A percentile compares a stretch with the other conserved stretches of the same genome.
Evolutionary conservation across 495 filamentous ascomycete species (phyloP).

Genomic region (Penicillium manginii): DNA sequence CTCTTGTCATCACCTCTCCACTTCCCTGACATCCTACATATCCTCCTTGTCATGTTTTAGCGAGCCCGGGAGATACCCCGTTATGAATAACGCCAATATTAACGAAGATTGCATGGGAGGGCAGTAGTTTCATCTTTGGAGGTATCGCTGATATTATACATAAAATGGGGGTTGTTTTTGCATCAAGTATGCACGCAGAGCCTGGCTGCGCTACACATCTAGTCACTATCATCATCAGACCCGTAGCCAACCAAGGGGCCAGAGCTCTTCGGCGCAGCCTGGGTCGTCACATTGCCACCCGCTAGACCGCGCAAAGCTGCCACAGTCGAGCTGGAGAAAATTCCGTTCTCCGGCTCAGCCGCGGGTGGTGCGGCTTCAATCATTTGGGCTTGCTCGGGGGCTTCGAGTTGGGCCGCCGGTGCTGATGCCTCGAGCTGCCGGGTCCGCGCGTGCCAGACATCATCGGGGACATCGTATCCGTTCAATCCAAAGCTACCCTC

Average conservation of each 20-base stretch:
- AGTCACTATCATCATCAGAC: conserved; percentile 82
- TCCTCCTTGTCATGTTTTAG: conserved; percentile 33
- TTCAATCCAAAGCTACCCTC: conserved; percentile 87
- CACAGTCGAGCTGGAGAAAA: conserved; percentile 80
- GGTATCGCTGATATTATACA: conserved; percentile 50
- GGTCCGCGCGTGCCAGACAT: conserved; percentile 82
- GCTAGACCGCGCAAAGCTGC: conserved; percentile 65
- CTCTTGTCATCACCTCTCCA: background rate
- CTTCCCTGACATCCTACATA: conserved; percentile 9
- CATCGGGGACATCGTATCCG: conserved; percentile 93
- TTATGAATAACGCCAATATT: conserved; percentile 27
- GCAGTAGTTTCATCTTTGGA: conserved; percentile 15
- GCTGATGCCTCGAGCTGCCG: conserved; percentile 50
- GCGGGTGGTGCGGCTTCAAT: conserved; percentile 40
- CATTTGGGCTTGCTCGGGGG: conserved; percentile 46
- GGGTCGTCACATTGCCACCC: conserved; percentile 42
- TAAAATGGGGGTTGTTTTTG: conserved; percentile 9
- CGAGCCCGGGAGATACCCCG: conserved; percentile 38
- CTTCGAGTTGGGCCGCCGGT: conserved; percentile 44
- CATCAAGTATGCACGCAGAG: conserved; percentile 2
- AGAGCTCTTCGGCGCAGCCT: conserved; percentile 34
- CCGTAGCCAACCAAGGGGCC: conserved; percentile 88
- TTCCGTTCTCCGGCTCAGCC: conserved; percentile 52
- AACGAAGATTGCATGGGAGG: conserved; percentile 14
- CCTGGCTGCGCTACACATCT: conserved; percentile 12